Evolutionary conservation across 768 basidiomycete genomes (phyloP).

Genomic region (Termitomyces sp.): DNA sequence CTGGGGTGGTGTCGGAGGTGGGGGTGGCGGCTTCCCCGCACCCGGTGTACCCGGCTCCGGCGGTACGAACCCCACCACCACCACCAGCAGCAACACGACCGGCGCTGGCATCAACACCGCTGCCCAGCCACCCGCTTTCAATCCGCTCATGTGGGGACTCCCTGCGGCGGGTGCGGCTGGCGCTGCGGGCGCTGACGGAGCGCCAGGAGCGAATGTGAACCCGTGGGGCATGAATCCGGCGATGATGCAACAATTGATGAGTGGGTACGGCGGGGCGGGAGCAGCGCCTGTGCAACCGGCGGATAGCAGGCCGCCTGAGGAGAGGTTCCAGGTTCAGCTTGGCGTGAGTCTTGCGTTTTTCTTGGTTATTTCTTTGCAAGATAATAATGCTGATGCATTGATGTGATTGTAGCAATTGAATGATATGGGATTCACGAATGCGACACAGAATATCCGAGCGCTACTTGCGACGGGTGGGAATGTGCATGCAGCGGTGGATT

Average conservation of each 20-base stretch:
- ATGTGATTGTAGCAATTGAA: constrained; percentile 64
- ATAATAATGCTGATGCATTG: not conserved
- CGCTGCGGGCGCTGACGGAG: constrained; percentile 13
- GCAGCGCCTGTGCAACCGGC: constrained; percentile 43
- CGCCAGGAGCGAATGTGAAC: constrained; percentile 23
- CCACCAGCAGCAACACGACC: constrained; percentile 6
- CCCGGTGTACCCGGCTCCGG: constrained; percentile 47
- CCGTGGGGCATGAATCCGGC: constrained; percentile 36
- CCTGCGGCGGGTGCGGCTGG: not conserved
- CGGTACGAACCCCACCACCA: constrained; percentile 16
- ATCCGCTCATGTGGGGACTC: constrained; percentile 9
- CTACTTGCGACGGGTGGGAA: constrained; percentile 90
- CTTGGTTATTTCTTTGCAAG: not conserved
- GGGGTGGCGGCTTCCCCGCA: constrained; percentile 45
- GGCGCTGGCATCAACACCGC: constrained; percentile 20
- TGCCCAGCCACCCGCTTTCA: constrained; percentile 14
- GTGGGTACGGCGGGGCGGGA: constrained; percentile 12
- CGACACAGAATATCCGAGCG: constrained; percentile 84
- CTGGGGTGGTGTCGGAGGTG: constrained; percentile 11
- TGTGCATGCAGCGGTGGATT: constrained; percentile 88
- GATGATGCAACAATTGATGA: constrained; percentile 40
- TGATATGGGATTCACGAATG: constrained; percentile 93
- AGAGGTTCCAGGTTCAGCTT: constrained; percentile 85
- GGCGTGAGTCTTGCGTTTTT: constrained; percentile 43
- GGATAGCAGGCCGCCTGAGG: constrained; percentile 78